Conservation (phyloP, 2,329 filamentous ascomycete species). For the Xylogone sp. region DNA sequence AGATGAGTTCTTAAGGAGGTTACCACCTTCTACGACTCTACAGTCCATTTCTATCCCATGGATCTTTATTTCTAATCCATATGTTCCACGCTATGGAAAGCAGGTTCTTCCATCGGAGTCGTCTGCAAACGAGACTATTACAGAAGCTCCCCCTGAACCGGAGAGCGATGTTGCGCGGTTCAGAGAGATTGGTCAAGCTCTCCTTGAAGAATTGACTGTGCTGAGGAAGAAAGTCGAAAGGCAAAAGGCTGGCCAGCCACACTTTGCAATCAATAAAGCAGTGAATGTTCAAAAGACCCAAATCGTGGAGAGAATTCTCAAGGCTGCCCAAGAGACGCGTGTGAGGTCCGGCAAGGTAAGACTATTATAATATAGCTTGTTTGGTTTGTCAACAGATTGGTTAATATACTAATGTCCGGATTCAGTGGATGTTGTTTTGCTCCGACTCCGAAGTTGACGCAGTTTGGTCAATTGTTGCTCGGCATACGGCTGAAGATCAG, state of each 20-base stretch:
- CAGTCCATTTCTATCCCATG: constrained; percentile 48
- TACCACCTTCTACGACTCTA: constrained; percentile 63
- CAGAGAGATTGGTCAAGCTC: constrained; percentile 11
- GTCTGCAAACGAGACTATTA: neutral
- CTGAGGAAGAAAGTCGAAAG: constrained; percentile 45
- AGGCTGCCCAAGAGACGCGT: constrained; percentile 54
- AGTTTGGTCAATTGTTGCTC: constrained; percentile 63
- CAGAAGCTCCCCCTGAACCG: constrained; percentile 15
- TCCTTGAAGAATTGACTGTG: constrained; percentile 29
- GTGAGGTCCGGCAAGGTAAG: constrained; percentile 64
- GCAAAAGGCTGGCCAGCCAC: constrained; percentile 27
- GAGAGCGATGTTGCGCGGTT: constrained; percentile 16
- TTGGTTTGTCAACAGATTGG: too few relatives aligned
- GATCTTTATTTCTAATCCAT: constrained; percentile 72
- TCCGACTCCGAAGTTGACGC: constrained; percentile 49
- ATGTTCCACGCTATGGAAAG: constrained; percentile 19
- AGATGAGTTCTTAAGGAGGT: constrained; percentile 60
- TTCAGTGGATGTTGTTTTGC: constrained; percentile 79
- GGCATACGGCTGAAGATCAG: constrained; percentile 62
- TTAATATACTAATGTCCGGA: neutral
- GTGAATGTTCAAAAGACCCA: constrained; percentile 32
- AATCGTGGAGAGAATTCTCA: constrained; percentile 52
- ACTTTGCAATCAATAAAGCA: constrained; percentile 13
- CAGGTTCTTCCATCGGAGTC: neutral
- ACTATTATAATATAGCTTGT: neutral